These are phyloP conservation scores for Xenoacremonium recifei DNA, from an alignment of 2,329 filamentous ascomycete species.

Conservation along the genomic window DNA sequence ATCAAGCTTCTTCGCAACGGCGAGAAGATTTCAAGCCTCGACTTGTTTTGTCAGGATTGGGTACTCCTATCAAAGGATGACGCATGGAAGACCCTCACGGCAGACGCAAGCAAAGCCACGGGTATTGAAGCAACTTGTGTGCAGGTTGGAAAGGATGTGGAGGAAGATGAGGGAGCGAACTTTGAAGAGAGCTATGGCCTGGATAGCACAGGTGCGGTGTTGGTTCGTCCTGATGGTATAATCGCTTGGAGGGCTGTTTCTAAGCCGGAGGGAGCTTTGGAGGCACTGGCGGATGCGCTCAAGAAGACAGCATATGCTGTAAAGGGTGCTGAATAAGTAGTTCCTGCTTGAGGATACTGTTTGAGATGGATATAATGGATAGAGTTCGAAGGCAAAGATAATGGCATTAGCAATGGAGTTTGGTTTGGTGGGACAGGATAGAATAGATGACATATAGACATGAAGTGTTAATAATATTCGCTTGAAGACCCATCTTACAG, in stretches of 20 bases:
- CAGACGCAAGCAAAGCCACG: not conserved
- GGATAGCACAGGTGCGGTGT: slow-evolving; percentile 1
- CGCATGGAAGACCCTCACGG: slow-evolving; percentile 2
- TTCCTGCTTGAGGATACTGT: no score
- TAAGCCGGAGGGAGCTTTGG: not conserved
- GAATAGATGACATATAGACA: no score
- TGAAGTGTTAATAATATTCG: no score
- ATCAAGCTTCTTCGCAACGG: slow-evolving; percentile 7
- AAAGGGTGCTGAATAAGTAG: not conserved
- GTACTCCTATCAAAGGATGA: slow-evolving; percentile 10
- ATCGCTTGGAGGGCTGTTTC: slow-evolving; percentile 9
- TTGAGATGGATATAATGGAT: no score
- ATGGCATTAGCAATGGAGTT: no score
- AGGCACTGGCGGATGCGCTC: not conserved
- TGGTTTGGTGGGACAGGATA: no score
- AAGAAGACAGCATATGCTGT: not conserved
- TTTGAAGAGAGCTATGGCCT: slow-evolving; percentile 4
- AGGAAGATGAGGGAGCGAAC: slow-evolving; percentile 2
- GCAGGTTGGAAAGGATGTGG: slow-evolving; percentile 1
- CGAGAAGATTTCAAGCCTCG: slow-evolving; percentile 9
- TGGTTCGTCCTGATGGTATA: slow-evolving; percentile 14
- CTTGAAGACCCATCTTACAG: no score
- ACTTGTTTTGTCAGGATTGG: slow-evolving; percentile 10
- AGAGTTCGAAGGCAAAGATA: no score
- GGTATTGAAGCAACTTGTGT: slow-evolving; percentile 3